phyloP scores from a whole-genome alignment of 2,329 filamentous ascomycete genomes.

The Tothia fuscella region DNA sequence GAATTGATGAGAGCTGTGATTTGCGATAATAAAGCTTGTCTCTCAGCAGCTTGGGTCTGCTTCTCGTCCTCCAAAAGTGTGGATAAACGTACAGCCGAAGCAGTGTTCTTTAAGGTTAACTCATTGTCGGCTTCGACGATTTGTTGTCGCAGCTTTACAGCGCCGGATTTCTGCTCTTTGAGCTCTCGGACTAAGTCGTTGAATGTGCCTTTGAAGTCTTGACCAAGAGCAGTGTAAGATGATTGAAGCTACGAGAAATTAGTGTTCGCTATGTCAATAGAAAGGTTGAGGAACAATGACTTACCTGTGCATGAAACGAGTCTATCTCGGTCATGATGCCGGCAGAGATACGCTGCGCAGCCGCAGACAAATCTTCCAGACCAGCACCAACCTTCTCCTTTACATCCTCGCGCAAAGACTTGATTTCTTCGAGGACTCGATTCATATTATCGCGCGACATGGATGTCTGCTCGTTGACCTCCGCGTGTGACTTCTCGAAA shows the following conservation, averaged over 20 bases:
- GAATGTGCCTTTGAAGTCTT: constrained; percentile 77
- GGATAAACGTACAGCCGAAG: constrained; percentile 54
- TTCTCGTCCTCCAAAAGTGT: constrained; percentile 66
- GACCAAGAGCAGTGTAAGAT: constrained; percentile 73
- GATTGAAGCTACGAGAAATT: constrained; percentile 51
- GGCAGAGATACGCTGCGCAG: constrained; percentile 77
- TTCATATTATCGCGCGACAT: constrained; percentile 78
- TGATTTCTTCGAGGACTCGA: constrained; percentile 81
- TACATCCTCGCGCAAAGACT: constrained; percentile 74
- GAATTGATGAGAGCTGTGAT: constrained; percentile 66
- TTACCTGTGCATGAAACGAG: constrained; percentile 62
- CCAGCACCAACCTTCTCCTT: constrained; percentile 78
- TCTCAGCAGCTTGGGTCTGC: constrained; percentile 58
- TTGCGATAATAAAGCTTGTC: constrained; percentile 60
- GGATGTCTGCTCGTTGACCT: constrained; percentile 55
- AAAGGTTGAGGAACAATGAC: constrained; percentile 8
- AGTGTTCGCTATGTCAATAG: constrained; percentile 12
- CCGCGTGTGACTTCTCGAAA: constrained; percentile 55
- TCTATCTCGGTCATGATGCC: constrained; percentile 80
- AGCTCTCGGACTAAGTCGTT: constrained; percentile 68
- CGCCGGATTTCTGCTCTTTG: constrained; percentile 63
- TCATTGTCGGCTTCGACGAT: constrained; percentile 57
- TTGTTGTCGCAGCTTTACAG: constrained; percentile 58
- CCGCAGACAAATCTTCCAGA: constrained; percentile 67
- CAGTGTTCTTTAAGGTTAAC: constrained; percentile 55